A percentile compares a stretch with the other conserved stretches of the same genome.
These are phyloP conservation scores for Mucor sp. DNA, from an alignment of 371 early-diverging fungal species.

Conservation along the genomic window DNA sequence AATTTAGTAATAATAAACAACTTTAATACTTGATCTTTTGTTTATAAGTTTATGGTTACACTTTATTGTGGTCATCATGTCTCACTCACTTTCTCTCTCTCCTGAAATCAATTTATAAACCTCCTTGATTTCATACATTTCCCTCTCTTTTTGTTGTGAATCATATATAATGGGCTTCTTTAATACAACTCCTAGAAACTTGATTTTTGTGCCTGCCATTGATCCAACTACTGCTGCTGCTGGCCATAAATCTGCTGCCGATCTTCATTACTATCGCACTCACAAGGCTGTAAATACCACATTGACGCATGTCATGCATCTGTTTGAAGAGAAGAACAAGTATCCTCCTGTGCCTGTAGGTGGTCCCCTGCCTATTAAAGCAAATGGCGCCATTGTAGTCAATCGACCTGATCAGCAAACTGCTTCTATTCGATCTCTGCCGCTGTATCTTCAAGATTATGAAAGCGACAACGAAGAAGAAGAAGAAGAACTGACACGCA, in stretches of 20 bases:
- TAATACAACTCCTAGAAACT: neutral
- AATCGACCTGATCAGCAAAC: slow-evolving; percentile 8
- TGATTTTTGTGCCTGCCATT: neutral
- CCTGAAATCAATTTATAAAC: neutral
- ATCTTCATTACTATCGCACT: no score
- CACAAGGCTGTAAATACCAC: neutral
- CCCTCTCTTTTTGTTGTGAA: neutral
- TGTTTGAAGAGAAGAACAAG: slow-evolving; percentile 22
- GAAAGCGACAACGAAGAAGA: slow-evolving; percentile 3
- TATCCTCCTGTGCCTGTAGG: slow-evolving; percentile 4
- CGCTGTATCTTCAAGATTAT: neutral
- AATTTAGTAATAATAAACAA: neutral
- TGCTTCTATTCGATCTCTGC: neutral
- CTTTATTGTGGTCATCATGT: neutral
- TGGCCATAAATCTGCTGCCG: neutral
- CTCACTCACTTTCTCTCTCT: neutral
- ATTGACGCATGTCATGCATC: slow-evolving; percentile 15
- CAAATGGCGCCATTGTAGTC: slow-evolving; percentile 29
- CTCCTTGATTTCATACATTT: neutral
- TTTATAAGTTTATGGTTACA: neutral
- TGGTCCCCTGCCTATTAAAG: slow-evolving; percentile 25
- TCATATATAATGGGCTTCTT: neutral
- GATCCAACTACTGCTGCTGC: neutral
- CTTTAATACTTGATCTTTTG: neutral
- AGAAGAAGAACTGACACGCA: neutral